These are phyloP conservation scores for Phialophora expanda DNA, from an alignment of 2,329 filamentous ascomycete species.

Conservation along the genomic window DNA sequence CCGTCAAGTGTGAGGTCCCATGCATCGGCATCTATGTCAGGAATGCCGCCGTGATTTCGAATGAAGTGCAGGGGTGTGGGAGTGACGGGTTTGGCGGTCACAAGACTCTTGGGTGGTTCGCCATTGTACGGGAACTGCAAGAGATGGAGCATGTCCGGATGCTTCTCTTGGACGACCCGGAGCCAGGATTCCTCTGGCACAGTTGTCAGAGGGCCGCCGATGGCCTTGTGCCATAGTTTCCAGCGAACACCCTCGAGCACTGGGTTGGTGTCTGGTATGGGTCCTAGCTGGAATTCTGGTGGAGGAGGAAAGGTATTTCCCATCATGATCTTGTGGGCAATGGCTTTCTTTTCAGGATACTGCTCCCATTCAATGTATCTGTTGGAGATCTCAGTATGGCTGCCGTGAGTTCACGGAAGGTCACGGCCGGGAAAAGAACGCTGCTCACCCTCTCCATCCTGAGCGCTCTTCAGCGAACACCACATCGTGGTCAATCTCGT, in stretches of 20 bases:
- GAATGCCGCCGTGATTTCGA: conserved; percentile 74
- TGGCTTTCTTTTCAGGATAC: conserved; percentile 69
- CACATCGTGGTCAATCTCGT: conserved; percentile 48
- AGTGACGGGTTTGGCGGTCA: conserved; percentile 62
- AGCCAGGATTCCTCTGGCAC: conserved; percentile 66
- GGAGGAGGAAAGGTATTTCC: conserved; percentile 56
- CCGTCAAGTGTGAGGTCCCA: conserved; percentile 64
- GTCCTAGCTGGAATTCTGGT: conserved; percentile 63
- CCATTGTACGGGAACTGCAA: conserved; percentile 70
- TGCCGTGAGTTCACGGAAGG: no score
- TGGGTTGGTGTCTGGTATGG: conserved; percentile 63
- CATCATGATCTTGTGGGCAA: conserved; percentile 61
- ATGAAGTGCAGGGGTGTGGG: conserved; percentile 69
- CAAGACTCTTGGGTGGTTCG: conserved; percentile 64
- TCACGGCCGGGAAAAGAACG: neutral
- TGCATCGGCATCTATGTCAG: conserved; percentile 63
- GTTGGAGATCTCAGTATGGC: neutral
- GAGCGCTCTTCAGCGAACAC: conserved; percentile 52
- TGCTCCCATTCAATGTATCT: conserved; percentile 73
- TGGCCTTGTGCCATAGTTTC: conserved; percentile 64
- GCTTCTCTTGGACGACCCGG: conserved; percentile 62
- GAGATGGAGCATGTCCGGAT: conserved; percentile 65
- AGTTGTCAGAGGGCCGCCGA: conserved; percentile 53
- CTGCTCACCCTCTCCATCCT: conserved; percentile 54
- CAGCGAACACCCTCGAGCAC: conserved; percentile 62